Evolutionary conservation across 139 green algal genomes (phyloP).

Genomic region (Chloropicon primus): DNA sequence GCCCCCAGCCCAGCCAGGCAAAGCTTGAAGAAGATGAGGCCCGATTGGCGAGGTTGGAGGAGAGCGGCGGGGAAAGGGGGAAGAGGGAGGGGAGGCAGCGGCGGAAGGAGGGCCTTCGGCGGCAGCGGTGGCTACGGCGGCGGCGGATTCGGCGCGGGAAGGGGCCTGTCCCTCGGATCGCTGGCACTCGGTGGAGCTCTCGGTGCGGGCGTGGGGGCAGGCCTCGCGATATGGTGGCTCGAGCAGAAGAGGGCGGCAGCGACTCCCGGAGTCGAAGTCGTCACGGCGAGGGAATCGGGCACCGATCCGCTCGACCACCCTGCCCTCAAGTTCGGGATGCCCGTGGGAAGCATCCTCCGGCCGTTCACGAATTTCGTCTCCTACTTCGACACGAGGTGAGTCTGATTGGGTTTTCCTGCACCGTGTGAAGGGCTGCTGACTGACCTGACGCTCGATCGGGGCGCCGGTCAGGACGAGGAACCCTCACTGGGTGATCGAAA

Average conservation of each 20-base stretch:
- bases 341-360: neutral
- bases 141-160: neutral
- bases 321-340: neutral
- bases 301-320: neutral
- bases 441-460: no score
- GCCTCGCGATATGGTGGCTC: neutral
- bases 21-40: no score
- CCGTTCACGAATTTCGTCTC: neutral
- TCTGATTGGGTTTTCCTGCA: no score
- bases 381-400: neutral
- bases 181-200: neutral
- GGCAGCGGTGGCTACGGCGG: no score
- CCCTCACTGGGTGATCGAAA: neutral
- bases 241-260: neutral
- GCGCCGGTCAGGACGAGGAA: neutral
- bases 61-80: no score
- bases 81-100: no score
- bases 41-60: no score
- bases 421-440: no score
- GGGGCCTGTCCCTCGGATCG: neutral
- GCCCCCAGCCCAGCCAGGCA: no score
- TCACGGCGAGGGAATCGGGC: neutral
- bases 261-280: neutral
- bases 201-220: neutral
- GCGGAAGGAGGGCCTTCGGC: no score